Base-by-base conservation (phyloP, 805 yeast species). In the Zygosaccharomyces bailii region DNA sequence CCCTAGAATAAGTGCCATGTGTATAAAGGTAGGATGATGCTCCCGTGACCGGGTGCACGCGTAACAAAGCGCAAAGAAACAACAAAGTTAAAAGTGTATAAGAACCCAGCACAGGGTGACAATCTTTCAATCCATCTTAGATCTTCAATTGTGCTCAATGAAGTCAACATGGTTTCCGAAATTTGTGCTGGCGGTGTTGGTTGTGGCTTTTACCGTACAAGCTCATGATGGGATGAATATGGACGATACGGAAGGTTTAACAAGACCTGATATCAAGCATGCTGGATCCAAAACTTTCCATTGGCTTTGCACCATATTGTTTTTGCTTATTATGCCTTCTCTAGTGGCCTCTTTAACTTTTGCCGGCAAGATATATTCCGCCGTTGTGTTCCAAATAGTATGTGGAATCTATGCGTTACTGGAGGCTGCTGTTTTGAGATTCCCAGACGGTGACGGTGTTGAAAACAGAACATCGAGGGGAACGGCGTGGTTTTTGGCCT, bases 401-500 rank as follows among this genome's bases (percentile, higher is more conserved):
- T 66, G 76, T 34, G 69, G 76, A 0, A 68, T 57, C 0, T 84
- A 82, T 56, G 73, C 82, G 1, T 63, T 73, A 0, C 46, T 80
- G 19, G 93, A 84, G 46, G 75, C 79, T 2, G 35, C 80, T 2
- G 63, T 82, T 40, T 66, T 84, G 7, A 66, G 77, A 37, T 84
- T 82, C 55, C 82, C 85, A 0, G 91, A 84, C 57, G 69, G 70
- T 27, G 72, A 75, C 42, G 82, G 81, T 31, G 79, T 80, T 44
- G 91, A 84, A 57, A 84, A 82, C 60, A 65, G 75, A 45, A 79
- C 87, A 1, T 78, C 85, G 9, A 70, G 78, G 43, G 87, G 86
- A 0, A 78, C 88, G 0, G 78, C 79, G n/a, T 78, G 84, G 82
- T 66, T 83, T 39, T 59, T 75, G 19, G 57, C 76, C 19, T 65